phyloP scores from a whole-genome alignment of 2,329 filamentous ascomycete genomes.

The Phaeoacremonium minimum region DNA sequence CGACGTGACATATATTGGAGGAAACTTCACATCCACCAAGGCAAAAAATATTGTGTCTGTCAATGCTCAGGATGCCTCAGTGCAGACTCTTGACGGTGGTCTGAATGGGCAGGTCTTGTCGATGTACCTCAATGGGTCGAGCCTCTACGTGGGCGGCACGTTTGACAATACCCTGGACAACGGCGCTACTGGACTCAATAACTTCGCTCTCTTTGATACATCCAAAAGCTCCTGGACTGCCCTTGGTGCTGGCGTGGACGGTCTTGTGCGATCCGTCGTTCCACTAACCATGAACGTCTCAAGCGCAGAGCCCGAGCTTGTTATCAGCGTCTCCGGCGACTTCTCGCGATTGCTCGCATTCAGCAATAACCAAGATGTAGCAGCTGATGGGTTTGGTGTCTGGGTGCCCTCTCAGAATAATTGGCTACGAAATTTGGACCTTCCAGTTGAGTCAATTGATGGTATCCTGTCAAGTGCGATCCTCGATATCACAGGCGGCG shows the following conservation, averaged over 20 bases:
- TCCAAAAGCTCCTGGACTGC: conserved; percentile 67
- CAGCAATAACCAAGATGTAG: conserved; percentile 53
- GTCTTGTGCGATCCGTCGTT: conserved; percentile 69
- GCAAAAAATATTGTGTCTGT: conserved; percentile 77
- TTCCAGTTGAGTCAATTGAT: conserved; percentile 59
- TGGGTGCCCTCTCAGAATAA: conserved; percentile 85
- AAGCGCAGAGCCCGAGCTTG: conserved; percentile 60
- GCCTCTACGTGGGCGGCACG: conserved; percentile 76
- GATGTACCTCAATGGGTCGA: conserved; percentile 62
- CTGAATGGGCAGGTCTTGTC: conserved; percentile 75
- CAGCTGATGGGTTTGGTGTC: conserved; percentile 74
- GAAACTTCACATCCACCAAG: conserved; percentile 70
- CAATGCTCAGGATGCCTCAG: conserved; percentile 54
- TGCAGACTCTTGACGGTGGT: conserved; percentile 63
- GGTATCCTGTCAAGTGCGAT: conserved; percentile 69
- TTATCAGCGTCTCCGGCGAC: conserved; percentile 73
- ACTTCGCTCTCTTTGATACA: conserved; percentile 73
- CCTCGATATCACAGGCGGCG: conserved; percentile 59
- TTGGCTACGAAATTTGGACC: conserved; percentile 79
- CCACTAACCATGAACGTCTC: conserved; percentile 77
- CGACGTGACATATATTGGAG: conserved; percentile 70
- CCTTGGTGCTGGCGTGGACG: conserved; percentile 82
- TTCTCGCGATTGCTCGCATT: conserved; percentile 73
- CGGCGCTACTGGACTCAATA: conserved; percentile 60
- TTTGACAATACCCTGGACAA: conserved; percentile 71